Base-by-base conservation (phyloP, 257 asterid species). In the Primulina tabacum region DNA sequence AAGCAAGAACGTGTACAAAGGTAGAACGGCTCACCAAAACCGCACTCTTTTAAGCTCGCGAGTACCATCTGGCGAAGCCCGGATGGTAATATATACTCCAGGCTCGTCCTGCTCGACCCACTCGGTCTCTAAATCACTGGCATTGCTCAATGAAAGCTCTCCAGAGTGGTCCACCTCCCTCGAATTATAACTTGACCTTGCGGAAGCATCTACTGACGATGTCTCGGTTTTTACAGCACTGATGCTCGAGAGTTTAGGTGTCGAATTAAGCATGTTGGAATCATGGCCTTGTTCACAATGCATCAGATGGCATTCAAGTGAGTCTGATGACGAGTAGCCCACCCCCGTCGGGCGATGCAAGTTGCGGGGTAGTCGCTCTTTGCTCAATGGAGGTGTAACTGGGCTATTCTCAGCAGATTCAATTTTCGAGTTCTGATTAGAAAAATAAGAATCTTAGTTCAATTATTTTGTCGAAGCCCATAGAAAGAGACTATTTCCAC, bases 71-170 rank as follows among this genome's bases (percentile, higher is more conserved):
- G 96, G 95, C 85, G 85, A 72, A 17, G 89, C 85, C 70, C 96
- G 82, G 65, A 94, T 76, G 20, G 99, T 87, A 56, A 94, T 89
- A 84, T 94, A 94, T 71, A 94, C 99, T 74, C 99, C 99, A 60
- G 97, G 92, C 75, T 89, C 97, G 12, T 94, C 99, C 78, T 94
- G 91, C 78, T 94, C 99, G 37, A 94, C 96, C 99, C 99, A 94
- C 73, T 94, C 97, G 3, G 84, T 86, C 64, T 90, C 99, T 74
- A 88, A 68, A 73, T 92, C 97, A 73, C 97, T 87, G 20, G 97
- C 97, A 82, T 90, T 92, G 88, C 97, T 90, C 74, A 84, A 84
- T 10, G 96, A 89, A 50, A 92, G 95, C 68, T 92, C 96, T 71
- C 95, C 94, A 1, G 98, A 92, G 83, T 77, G 86, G 37, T 89